Evolutionary conservation across 345 rosid genomes (phyloP).

Genomic region (Punica granatum): DNA sequence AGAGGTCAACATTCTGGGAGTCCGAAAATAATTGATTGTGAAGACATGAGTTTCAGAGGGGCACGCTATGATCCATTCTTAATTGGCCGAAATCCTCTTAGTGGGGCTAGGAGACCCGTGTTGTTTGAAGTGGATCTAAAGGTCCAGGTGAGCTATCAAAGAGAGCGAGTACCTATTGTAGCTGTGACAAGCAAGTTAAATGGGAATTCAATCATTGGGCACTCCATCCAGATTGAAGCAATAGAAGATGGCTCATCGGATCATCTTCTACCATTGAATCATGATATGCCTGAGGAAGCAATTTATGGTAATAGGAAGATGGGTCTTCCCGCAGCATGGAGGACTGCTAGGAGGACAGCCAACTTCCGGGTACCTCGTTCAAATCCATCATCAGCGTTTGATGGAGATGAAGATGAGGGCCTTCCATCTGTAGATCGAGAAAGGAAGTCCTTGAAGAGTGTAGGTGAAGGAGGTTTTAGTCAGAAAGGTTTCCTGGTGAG

Average conservation of each 20-base stretch:
- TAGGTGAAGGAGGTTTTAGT: conserved; percentile 24
- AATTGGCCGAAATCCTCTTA: conserved; percentile 29
- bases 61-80: conserved; percentile 35
- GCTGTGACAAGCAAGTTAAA: conserved; percentile 73
- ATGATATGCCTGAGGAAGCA: conserved; percentile 37
- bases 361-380: conserved; percentile 75
- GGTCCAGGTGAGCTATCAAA: conserved; percentile 77
- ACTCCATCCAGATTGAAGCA: conserved; percentile 70
- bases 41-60: conserved; percentile 43
- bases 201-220: conserved; percentile 90
- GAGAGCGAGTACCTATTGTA: conserved; percentile 72
- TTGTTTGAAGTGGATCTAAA: conserved; percentile 80
- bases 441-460: conserved; percentile 33
- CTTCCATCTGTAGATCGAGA: conserved; percentile 31
- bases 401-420: conserved; percentile 33
- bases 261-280: conserved; percentile 30
- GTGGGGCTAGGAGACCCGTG: conserved; percentile 36
- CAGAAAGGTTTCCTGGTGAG: conserved; percentile 32
- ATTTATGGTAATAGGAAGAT: conserved; percentile 39
- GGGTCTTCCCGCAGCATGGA: conserved; percentile 69
- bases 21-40: conserved; percentile 42
- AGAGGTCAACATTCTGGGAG: conserved; percentile 30
- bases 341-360: conserved; percentile 79
- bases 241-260: conserved; percentile 68
- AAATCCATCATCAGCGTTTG: conserved; percentile 36